Conservation (phyloP, 768 basidiomycete species). For the Kwoniella pini region DNA sequence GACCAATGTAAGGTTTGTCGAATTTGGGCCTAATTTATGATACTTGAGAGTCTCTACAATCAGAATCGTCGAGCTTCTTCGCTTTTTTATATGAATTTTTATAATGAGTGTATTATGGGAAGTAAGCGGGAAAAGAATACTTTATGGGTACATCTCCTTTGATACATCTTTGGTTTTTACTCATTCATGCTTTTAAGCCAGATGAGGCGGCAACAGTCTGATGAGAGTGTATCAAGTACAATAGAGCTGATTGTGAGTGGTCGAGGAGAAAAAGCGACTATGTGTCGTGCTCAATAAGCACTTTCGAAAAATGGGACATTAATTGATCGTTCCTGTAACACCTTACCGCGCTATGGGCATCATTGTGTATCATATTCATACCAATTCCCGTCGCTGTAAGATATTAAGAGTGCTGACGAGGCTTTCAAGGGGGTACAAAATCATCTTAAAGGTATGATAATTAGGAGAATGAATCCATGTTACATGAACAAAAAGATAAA, state of each 20-base stretch:
- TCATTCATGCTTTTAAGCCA: too few relatives aligned
- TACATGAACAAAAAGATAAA: slow-evolving; percentile 14
- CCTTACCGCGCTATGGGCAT: neutral
- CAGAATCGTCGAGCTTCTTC: neutral
- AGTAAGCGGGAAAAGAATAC: too few relatives aligned
- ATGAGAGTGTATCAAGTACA: slow-evolving; percentile 1
- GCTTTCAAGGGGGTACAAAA: too few relatives aligned
- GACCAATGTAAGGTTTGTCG: slow-evolving; percentile 11
- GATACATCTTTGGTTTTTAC: too few relatives aligned
- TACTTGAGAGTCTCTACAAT: neutral
- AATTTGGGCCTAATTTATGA: neutral
- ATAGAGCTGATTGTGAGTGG: slow-evolving; percentile 1
- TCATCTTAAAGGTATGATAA: too few relatives aligned
- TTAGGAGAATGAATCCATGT: neutral
- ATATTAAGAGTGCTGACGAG: too few relatives aligned
- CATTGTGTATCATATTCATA: neutral
- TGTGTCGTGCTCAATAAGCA: slow-evolving; percentile 18
- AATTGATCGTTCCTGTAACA: slow-evolving; percentile 21
- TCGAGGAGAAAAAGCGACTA: neutral
- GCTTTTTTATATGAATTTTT: too few relatives aligned
- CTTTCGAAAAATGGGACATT: neutral
- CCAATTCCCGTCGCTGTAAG: too few relatives aligned
- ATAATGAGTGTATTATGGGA: too few relatives aligned
- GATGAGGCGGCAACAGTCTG: neutral
- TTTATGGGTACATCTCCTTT: too few relatives aligned